phyloP scores from a whole-genome alignment of 1,139 yeast genomes.

The Zygosaccharomyces sapae region DNA sequence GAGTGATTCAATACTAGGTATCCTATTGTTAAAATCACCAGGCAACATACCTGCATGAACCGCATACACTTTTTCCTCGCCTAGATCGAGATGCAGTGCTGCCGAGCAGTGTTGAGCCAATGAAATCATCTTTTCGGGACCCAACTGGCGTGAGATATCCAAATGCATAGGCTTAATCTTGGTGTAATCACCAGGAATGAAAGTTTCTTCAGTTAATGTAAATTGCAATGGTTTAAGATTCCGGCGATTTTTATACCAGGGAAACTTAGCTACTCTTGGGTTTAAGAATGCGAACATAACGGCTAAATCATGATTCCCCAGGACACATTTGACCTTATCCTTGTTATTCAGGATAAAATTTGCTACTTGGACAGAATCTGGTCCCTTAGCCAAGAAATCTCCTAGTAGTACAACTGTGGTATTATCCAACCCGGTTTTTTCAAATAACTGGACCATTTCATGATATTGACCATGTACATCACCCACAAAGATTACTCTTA shows the following conservation, averaged over 20 bases:
- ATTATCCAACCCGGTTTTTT: constrained; percentile 41
- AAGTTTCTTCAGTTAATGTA: constrained; percentile 15
- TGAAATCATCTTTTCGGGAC: constrained; percentile 16
- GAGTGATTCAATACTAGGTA: constrained; percentile 21
- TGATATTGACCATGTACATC: constrained; percentile 81
- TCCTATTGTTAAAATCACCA: constrained; percentile 17
- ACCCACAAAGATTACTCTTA: constrained; percentile 61
- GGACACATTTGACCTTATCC: constrained; percentile 57
- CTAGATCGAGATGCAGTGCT: constrained; percentile 19
- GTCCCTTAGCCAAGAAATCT: constrained; percentile 83
- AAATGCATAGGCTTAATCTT: constrained; percentile 23
- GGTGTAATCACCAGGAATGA: constrained; percentile 19
- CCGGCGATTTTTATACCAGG: constrained; percentile 5
- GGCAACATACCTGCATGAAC: constrained; percentile 36
- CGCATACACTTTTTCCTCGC: constrained; percentile 20
- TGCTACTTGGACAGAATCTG: constrained; percentile 63
- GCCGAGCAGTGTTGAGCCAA: constrained; percentile 26
- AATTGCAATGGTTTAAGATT: constrained; percentile 15
- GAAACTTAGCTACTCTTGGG: constrained; percentile 10
- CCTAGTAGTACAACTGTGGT: constrained; percentile 51
- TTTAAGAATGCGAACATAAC: constrained; percentile 33
- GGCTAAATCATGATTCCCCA: constrained; percentile 81
- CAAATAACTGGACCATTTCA: constrained; percentile 52
- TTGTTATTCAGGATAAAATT: constrained; percentile 57
- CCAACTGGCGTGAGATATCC: constrained; percentile 23